Base-by-base conservation (phyloP, 2,329 filamentous ascomycete species). In the Orbilia javanica region DNA sequence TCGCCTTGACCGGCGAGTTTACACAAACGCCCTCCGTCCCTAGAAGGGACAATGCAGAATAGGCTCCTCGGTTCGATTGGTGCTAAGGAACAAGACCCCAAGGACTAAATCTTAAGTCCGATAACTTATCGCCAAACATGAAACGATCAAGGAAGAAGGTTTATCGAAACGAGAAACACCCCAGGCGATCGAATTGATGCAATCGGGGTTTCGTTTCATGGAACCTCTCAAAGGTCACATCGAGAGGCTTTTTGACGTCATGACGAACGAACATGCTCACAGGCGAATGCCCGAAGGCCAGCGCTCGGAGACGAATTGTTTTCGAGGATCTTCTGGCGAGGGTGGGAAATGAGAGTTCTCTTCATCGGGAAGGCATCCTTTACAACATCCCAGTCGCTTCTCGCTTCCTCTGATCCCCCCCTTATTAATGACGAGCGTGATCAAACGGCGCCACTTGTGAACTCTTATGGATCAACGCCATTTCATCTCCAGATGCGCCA, bases 111-210 rank as follows among this genome's bases (percentile, higher is more conserved):
- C 62, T 67, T 68, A 70, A 60, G 42, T 70, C 39, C 72, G 72
- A 66, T 52, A 70, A 52, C 66, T 77, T 77, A 71, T 71, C 73
- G 72, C 53, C 42, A 20, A 55, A 44, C 18, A 52, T 75, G 64
- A 69, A 76, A 64, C 65, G 29, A 60, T 44, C 55, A 11, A 31
- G 62, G 57, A 60, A 69, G n/a, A n/a, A n/a, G n/a, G 65, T 31
- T 72, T 78, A 78, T 78, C 74, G 48, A 25, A 62, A 70, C 52
- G 39, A 70, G 65, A 76, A 64, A 77, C 72, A 4, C 50, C 36
- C 52, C 46, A 53, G 29, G 11, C 46, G 31, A 18, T 55, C 44
- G 10, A 46, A 52, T 22, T 20, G 57, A 76, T 39, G 46, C 69
- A 66, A 67, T 73, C 60, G 31, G 62, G 44, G 48, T 44, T 20